A percentile compares a stretch with the other conserved stretches of the same genome.
Evolutionary conservation across 148 eudicot species (phyloP).

Genomic region (Arbutus unedo): DNA sequence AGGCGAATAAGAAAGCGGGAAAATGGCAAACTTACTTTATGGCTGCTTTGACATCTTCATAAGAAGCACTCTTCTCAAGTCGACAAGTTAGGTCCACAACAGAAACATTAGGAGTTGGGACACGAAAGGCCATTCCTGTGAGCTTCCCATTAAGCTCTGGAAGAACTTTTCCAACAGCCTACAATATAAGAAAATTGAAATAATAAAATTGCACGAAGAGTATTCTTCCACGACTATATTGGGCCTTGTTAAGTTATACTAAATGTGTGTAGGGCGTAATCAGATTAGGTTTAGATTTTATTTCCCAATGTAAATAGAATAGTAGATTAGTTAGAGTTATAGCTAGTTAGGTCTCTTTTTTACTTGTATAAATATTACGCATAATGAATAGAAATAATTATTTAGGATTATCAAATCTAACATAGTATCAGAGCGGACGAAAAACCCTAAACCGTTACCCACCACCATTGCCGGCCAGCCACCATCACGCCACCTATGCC

Average conservation of each 20-base stretch:
- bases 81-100: slow-evolving; percentile 96
- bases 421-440: too few relatives aligned
- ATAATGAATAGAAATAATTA: too few relatives aligned
- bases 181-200: slow-evolving; percentile 17
- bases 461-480: too few relatives aligned
- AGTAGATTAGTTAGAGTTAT: too few relatives aligned
- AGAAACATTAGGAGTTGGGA: slow-evolving; percentile 92
- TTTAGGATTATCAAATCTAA: too few relatives aligned
- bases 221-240: neutral
- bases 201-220: neutral
- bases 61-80: slow-evolving; percentile 81
- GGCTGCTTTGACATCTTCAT: slow-evolving; percentile 91
- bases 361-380: too few relatives aligned
- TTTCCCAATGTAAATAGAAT: too few relatives aligned
- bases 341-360: too few relatives aligned
- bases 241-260: neutral
- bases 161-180: slow-evolving; percentile 98
- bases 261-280: too few relatives aligned
- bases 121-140: slow-evolving; percentile 97
- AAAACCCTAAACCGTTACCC: too few relatives aligned
- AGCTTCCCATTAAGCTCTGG: slow-evolving; percentile 96
- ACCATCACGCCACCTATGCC: too few relatives aligned
- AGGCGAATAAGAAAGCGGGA: neutral
- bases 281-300: too few relatives aligned
- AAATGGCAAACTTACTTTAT: slow-evolving; percentile 52